phyloP scores from a whole-genome alignment of 2,329 filamentous ascomycete species.

The Huntiella omanensis region DNA sequence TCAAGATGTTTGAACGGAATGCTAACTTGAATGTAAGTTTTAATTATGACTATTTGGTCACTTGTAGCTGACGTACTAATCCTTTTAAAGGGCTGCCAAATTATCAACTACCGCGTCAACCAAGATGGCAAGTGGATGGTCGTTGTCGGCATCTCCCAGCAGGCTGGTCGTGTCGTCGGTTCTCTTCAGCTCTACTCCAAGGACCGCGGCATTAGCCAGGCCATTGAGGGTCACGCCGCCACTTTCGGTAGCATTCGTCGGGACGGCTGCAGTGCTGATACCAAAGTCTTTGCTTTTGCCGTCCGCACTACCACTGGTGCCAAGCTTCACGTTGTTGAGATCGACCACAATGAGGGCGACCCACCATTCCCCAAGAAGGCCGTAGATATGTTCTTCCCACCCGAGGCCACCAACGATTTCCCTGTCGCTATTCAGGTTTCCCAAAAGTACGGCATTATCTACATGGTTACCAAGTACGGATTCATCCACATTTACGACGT shows the following conservation, averaged over 20 bases:
- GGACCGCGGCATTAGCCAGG: slow-evolving; percentile 90
- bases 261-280: slow-evolving; percentile 75
- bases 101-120: slow-evolving; percentile 98
- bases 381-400: slow-evolving; percentile 93
- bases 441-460: slow-evolving; percentile 88
- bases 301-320: slow-evolving; percentile 65
- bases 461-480: slow-evolving; percentile 95
- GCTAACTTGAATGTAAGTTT: slow-evolving; percentile 61
- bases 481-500: slow-evolving; percentile 98
- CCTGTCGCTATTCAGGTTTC: slow-evolving; percentile 96
- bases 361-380: slow-evolving; percentile 86
- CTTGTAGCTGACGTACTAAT: not conserved
- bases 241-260: slow-evolving; percentile 79
- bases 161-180: slow-evolving; percentile 82
- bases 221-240: slow-evolving; percentile 92
- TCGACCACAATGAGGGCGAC: slow-evolving; percentile 81
- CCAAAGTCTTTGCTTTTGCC: slow-evolving; percentile 92
- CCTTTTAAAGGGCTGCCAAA: slow-evolving; percentile 68
- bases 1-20: slow-evolving; percentile 90
- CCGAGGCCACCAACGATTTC: slow-evolving; percentile 91
- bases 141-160: slow-evolving; percentile 85
- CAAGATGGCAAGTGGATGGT: slow-evolving; percentile 97
- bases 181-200: slow-evolving; percentile 95
- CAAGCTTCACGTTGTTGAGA: slow-evolving; percentile 94
- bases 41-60: not conserved